phyloP scores from a whole-genome alignment of 1,139 yeast species.

The Candida sojae region DNA sequence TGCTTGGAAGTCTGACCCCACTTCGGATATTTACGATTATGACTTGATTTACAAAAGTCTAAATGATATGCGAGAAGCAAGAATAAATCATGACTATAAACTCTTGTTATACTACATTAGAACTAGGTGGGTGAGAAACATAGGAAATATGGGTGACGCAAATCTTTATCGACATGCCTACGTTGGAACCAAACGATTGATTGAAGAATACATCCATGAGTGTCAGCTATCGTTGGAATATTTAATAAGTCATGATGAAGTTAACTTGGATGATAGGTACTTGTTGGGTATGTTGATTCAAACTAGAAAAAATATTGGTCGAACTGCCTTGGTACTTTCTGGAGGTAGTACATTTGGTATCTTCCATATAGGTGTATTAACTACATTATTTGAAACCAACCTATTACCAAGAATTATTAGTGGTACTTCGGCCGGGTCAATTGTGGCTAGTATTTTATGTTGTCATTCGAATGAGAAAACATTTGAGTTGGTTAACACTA shows the following conservation, averaged over 20 bases:
- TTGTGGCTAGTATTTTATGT: constrained; percentile 86
- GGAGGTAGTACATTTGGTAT: constrained; percentile 97
- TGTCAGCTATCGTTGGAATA: constrained; percentile 65
- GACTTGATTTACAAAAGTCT: constrained; percentile 56
- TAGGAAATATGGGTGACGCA: constrained; percentile 87
- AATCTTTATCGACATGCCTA: constrained; percentile 75
- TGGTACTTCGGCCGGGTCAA: constrained; percentile 96
- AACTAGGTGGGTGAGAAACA: constrained; percentile 81
- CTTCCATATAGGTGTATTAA: constrained; percentile 88
- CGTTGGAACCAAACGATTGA: constrained; percentile 81
- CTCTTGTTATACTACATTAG: constrained; percentile 71
- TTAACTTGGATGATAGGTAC: constrained; percentile 64
- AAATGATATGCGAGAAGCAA: constrained; percentile 59
- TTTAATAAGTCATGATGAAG: constrained; percentile 40
- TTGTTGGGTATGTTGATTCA: constrained; percentile 79
- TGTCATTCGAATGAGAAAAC: constrained; percentile 79
- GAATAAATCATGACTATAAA: constrained; percentile 58
- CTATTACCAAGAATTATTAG: constrained; percentile 87
- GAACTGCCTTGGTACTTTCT: constrained; percentile 87
- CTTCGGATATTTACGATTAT: constrained; percentile 71
- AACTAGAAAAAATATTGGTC: constrained; percentile 87
- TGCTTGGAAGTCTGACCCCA: constrained; percentile 67
- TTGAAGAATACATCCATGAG: constrained; percentile 81
- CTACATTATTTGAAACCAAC: constrained; percentile 72
- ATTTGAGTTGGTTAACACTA: constrained; percentile 50